A percentile compares a stretch with the other conserved stretches of the same genome.
Conservation (phyloP, 345 rosid genomes). For the Fremontodendron californicum region DNA sequence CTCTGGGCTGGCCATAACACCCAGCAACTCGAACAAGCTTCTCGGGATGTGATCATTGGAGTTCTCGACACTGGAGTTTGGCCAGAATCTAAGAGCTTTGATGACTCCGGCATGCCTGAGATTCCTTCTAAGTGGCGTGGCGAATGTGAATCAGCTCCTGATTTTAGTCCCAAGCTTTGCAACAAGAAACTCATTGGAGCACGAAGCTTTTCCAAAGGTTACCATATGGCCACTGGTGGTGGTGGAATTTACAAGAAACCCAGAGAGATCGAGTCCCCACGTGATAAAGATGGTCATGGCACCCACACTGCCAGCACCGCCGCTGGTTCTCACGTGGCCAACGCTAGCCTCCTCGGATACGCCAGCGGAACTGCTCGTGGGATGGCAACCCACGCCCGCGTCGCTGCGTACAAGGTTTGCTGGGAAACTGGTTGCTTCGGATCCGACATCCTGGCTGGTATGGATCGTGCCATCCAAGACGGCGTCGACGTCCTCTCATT, state of each 20-base stretch:
- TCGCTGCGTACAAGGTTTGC: slow-evolving; percentile 83
- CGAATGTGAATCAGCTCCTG: slow-evolving; percentile 60
- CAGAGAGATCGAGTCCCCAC: slow-evolving; percentile 59
- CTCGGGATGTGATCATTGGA: slow-evolving; percentile 59
- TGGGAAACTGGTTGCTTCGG: slow-evolving; percentile 69
- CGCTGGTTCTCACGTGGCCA: slow-evolving; percentile 58
- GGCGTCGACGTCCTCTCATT: slow-evolving; percentile 91
- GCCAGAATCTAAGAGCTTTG: slow-evolving; percentile 76
- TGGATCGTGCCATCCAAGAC: slow-evolving; percentile 69
- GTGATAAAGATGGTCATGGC: slow-evolving; percentile 79
- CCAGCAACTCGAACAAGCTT: slow-evolving; percentile 32
- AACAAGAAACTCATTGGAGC: slow-evolving; percentile 86
- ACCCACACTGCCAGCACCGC: slow-evolving; percentile 85
- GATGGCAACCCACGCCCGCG: slow-evolving; percentile 68
- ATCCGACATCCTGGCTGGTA: slow-evolving; percentile 77
- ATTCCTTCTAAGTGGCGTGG: slow-evolving; percentile 74
- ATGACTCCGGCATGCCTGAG: slow-evolving; percentile 61
- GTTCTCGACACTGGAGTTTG: slow-evolving; percentile 88
- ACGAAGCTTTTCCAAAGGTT: slow-evolving; percentile 68
- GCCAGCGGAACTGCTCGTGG: slow-evolving; percentile 82
- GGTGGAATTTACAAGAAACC: slow-evolving; percentile 33
- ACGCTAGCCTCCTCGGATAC: slow-evolving; percentile 80
- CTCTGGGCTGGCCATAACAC: slow-evolving; percentile 25
- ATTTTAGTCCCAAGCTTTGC: slow-evolving; percentile 57
- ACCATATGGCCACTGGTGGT: slow-evolving; percentile 55